These are phyloP conservation scores for Fusarium coicis DNA, from an alignment of 2,329 filamentous ascomycete genomes.

Conservation along the genomic window DNA sequence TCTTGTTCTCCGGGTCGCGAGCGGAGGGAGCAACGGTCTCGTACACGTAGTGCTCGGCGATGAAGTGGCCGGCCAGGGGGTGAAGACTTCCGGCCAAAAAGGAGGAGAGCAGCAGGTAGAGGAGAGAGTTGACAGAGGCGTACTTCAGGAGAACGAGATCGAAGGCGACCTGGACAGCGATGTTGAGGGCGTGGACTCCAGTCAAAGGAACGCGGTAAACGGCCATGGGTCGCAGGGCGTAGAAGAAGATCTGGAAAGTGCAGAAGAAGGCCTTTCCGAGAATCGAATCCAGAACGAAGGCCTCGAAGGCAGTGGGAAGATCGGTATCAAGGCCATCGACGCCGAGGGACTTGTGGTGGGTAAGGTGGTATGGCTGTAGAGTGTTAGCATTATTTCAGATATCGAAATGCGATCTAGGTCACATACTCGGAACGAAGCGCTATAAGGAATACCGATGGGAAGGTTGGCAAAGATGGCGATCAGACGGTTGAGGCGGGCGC, in stretches of 20 bases:
- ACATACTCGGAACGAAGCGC: constrained; percentile 88
- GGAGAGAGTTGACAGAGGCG: constrained; percentile 72
- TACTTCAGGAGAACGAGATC: constrained; percentile 74
- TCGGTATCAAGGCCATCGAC: constrained; percentile 97
- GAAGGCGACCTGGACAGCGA: constrained; percentile 80
- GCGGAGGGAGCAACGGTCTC: constrained; percentile 68
- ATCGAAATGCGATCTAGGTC: not conserved
- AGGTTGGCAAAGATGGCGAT: constrained; percentile 95
- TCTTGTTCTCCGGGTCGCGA: constrained; percentile 66
- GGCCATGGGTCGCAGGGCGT: constrained; percentile 94
- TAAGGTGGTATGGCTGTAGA: constrained; percentile 88
- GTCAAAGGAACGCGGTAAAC: constrained; percentile 92
- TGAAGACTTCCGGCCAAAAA: constrained; percentile 95
- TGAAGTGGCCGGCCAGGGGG: constrained; percentile 96
- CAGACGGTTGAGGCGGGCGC: constrained; percentile 80
- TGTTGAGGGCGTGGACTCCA: constrained; percentile 83
- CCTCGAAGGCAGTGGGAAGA: constrained; percentile 90
- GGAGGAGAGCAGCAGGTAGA: constrained; percentile 87
- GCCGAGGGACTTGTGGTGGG: constrained; percentile 97
- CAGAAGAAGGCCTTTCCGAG: constrained; percentile 98
- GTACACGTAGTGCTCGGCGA: constrained; percentile 95
- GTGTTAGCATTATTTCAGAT: constrained; percentile 34
- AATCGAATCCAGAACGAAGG: constrained; percentile 91
- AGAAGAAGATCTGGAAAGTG: constrained; percentile 99
- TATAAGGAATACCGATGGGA: constrained; percentile 95